Percentiles rank a stretch among this genome's conserved stretches.
Conservation (phyloP, 495 filamentous ascomycete genomes). For the Podospora tetraspora region DNA sequence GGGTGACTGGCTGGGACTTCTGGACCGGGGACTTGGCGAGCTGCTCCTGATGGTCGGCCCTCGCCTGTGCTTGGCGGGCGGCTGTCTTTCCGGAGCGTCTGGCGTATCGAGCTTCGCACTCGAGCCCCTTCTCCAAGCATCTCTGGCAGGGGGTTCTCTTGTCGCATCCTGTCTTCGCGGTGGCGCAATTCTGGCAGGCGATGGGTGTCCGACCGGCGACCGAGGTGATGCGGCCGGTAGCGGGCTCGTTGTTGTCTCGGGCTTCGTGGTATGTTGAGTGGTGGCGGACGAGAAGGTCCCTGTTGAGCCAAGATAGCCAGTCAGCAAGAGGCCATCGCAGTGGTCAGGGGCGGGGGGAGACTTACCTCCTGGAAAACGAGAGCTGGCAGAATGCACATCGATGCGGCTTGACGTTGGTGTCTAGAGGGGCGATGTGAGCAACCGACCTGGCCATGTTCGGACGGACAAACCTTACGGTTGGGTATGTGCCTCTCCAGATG, state of each 20-base stretch:
- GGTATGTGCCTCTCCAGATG: conserved; percentile 60
- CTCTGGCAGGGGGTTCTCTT: conserved; percentile 58
- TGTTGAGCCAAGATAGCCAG: conserved; percentile 29
- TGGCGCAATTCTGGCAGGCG: conserved; percentile 55
- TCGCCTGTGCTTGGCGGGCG: conserved; percentile 35
- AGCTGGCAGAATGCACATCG: conserved; percentile 55
- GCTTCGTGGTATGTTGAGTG: conserved; percentile 48
- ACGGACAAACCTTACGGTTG: conserved; percentile 42
- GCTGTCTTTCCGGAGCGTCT: conserved; percentile 50
- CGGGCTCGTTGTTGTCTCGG: conserved; percentile 37
- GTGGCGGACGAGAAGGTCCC: conserved; percentile 57
- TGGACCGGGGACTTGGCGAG: conserved; percentile 20
- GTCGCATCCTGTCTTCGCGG: conserved; percentile 63
- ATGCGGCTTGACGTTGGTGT: conserved; percentile 62
- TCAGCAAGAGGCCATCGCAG: not conserved
- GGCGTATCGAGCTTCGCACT: conserved; percentile 51
- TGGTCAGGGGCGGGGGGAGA: conserved; percentile 4
- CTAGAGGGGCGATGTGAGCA: conserved; percentile 35
- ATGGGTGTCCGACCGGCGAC: conserved; percentile 44
- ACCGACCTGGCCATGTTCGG: not conserved
- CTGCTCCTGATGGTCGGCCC: conserved; percentile 17
- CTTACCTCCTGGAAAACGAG: conserved; percentile 57
- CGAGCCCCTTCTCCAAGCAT: conserved; percentile 52
- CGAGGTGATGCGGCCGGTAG: conserved; percentile 34
- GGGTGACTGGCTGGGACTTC: conserved; percentile 24